These are phyloP conservation scores for Leptographium procerum DNA, from an alignment of 2,329 filamentous ascomycete species.

Conservation along the genomic window DNA sequence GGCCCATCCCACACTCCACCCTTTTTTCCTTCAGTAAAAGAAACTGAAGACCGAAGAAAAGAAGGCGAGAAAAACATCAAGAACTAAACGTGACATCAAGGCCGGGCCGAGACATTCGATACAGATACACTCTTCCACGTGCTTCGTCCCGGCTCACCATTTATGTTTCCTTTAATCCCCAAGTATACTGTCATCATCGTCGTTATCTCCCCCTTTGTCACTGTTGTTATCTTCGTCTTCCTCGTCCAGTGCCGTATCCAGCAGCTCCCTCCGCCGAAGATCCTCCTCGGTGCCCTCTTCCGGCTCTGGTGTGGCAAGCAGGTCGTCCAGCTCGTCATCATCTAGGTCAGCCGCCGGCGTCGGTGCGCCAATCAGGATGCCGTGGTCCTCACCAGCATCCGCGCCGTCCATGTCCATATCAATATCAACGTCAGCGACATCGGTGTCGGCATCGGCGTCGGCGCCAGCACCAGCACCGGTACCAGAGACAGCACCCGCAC, in stretches of 20 bases:
- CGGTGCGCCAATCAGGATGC: constrained; percentile 11
- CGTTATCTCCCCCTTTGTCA: constrained; percentile 26
- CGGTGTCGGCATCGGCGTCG: constrained; percentile 14
- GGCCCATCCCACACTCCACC: background rate
- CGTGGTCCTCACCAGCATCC: background rate
- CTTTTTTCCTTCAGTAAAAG: too few species aligned
- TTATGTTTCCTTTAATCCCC: constrained; percentile 24
- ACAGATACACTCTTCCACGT: background rate
- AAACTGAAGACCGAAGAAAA: too few species aligned
- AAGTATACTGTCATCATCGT: constrained; percentile 32
- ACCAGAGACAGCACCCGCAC: background rate
- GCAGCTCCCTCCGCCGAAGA: constrained; percentile 39
- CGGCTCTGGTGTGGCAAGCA: constrained; percentile 36
- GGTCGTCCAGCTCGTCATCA: constrained; percentile 18
- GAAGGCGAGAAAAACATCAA: background rate
- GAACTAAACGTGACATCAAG: background rate
- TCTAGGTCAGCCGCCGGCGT: constrained; percentile 12
- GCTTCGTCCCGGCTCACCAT: background rate
- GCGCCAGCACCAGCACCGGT: constrained; percentile 3
- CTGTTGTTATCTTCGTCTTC: constrained; percentile 21
- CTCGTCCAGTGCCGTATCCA: constrained; percentile 35
- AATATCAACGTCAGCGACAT: constrained; percentile 20
- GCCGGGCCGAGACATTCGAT: background rate
- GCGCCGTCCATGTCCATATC: background rate
- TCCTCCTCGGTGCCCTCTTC: constrained; percentile 51